Base-by-base conservation (phyloP, 495 filamentous ascomycete species). In the Hyaloscypha bicolor region DNA sequence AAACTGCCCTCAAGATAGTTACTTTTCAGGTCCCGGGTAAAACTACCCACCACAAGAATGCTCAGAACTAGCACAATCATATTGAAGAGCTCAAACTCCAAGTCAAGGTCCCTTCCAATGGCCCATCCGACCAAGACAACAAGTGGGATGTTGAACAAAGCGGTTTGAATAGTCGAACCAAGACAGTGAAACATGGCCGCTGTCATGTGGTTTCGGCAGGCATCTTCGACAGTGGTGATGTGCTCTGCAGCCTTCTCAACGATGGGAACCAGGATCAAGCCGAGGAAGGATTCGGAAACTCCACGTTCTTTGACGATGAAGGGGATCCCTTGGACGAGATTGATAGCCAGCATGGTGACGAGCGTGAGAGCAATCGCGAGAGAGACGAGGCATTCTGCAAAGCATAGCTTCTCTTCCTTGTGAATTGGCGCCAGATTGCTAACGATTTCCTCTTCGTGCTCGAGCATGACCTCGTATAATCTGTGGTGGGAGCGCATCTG, bases 401-500 rank as follows among this genome's bases (percentile, higher is more conserved):
- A 78, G 0, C 94, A 96, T 48, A 97, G 87, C 67, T 95, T 94
- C 5, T 81, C 67, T 68, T 95, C 89, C 60, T 87, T 80, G 55
- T 90, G 80, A 48, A 19, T 12, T 16, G 16, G 42, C 16, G 42
- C 9, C 3, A 11, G 42, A 3, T 19, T 14, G 16, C 42, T 48
- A 19, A 48, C 16, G 16, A 48, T 19, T 19, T 48, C 42, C 16
- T 48, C 42, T 48, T 48, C 42, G 8, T 84, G 80, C 74, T 95
- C 93, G 45, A 39, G 42, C 16, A 48, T 14, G 16, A 12, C 42
- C 42, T 48, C 42, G 53, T 91, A 96, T 58, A 96, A 87, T 37
- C 86, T 83, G 75, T 96, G 90, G 76, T 97, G 93, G 6, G 91
- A 91, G 61, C 85, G 88, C 69, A 90, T 82, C 72, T 97, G 93